These are phyloP conservation scores for Fraxinus ornus DNA, from an alignment of 305 asterid genomes.

Conservation along the genomic window DNA sequence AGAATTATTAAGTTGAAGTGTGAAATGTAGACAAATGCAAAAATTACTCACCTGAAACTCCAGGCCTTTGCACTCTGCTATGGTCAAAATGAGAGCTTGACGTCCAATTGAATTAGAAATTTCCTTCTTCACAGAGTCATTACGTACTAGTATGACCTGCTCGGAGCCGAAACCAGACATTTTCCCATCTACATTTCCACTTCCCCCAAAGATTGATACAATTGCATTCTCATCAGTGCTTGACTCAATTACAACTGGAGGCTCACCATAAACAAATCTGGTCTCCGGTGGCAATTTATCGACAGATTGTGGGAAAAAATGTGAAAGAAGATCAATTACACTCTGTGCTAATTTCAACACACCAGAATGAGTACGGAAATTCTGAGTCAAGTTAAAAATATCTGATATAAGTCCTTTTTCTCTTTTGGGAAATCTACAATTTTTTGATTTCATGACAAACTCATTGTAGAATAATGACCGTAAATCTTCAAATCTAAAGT, in stretches of 20 bases:
- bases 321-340: slow-evolving; percentile 55
- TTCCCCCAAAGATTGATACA: slow-evolving; percentile 51
- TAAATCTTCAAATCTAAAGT: slow-evolving; percentile 70
- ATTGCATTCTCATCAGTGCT: slow-evolving; percentile 61
- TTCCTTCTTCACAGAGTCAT: slow-evolving; percentile 46
- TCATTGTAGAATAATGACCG: slow-evolving; percentile 58
- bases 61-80: slow-evolving; percentile 74
- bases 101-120: slow-evolving; percentile 42
- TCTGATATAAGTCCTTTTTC: slow-evolving; percentile 53
- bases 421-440: slow-evolving; percentile 24
- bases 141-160: slow-evolving; percentile 65
- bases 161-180: slow-evolving; percentile 72
- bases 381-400: slow-evolving; percentile 48
- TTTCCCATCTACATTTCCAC: slow-evolving; percentile 35
- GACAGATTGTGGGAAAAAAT: slow-evolving; percentile 57
- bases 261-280: slow-evolving; percentile 64
- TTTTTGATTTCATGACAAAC: slow-evolving; percentile 41
- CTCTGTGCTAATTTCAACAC: slow-evolving; percentile 69
- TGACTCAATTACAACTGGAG: slow-evolving; percentile 60
- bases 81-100: slow-evolving; percentile 62
- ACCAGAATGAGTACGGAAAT: slow-evolving; percentile 71
- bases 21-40: background rate
- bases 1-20: background rate
- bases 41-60: slow-evolving; percentile 59
- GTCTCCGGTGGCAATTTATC: slow-evolving; percentile 58